Base-by-base conservation (phyloP, 108 stramenopile species). In the Nitzschia putrida region DNA sequence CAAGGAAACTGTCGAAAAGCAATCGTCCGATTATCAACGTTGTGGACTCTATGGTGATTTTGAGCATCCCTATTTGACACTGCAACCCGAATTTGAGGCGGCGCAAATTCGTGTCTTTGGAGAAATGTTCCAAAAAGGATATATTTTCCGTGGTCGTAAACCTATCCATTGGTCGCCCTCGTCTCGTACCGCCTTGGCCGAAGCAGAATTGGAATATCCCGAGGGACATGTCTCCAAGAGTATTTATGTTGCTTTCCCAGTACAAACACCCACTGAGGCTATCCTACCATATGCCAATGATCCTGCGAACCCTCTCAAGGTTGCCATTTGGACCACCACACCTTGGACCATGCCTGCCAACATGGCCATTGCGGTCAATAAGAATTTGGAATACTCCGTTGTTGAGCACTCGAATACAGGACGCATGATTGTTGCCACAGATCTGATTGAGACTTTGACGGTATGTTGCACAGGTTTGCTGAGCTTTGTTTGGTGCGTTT, bases 141-240 rank as follows among this genome's bases (percentile, higher is more conserved):
- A 90, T 83, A 97, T 99, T 40, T 98, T 94, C 70, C 86, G 98
- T 0, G 99, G 99, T 20, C 74, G 93, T 18, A 98, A 98, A 80
- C 99, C 99, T 13, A 97, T 99, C 10, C 95, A 98, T 72, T 99
- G 98, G 98, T 96, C 95, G 29, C 98, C 98, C 42, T 96, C 97
- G 2, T 93, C 93, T 52, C 77, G 83, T 24, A 98, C 99, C 3
- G 99, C 99, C 0, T 74, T 99, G 51, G 99, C 99, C 7, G 99
- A 99, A 74, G 99, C 99, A 0, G 99, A 99, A 77, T 72, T 98
- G 71, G 97, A 99, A 70, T 98, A 98, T 79, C 95, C 95, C 13
- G 95, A 97, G 47, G 92, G 91, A 66, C 94, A 97, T 78, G 61
- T 94, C 10, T 95, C 94, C 38, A 92, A 89, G 66, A 89, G 90